Conservation (phyloP, 2,329 filamentous ascomycete species). For the Xylariaceae sp. region DNA sequence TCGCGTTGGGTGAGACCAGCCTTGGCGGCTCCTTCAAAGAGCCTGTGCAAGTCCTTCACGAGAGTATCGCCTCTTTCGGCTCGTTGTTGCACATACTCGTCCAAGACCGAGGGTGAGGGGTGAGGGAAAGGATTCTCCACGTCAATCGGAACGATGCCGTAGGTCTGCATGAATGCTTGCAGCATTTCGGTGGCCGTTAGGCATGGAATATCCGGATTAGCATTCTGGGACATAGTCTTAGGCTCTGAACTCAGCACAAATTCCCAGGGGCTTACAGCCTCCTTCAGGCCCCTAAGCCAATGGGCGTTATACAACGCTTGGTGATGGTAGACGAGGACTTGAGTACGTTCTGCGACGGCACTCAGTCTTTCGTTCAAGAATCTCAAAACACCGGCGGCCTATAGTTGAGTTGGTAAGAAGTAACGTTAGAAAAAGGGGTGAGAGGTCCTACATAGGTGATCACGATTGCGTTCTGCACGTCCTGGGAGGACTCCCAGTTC, state of each 20-base stretch:
- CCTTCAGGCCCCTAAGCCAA: neutral
- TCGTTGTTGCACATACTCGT: conserved; percentile 26
- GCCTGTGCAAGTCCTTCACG: conserved; percentile 24
- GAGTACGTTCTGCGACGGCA: conserved; percentile 13
- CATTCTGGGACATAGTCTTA: neutral
- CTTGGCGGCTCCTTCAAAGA: conserved; percentile 27
- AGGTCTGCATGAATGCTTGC: conserved; percentile 24
- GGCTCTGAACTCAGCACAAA: neutral
- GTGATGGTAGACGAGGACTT: conserved; percentile 15
- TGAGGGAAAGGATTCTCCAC: conserved; percentile 8
- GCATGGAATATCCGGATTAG: conserved; percentile 3
- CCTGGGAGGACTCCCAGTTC: conserved; percentile 8
- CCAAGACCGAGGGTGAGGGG: conserved; percentile 15
- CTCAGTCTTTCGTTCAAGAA: conserved; percentile 18
- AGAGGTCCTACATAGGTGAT: conserved; percentile 17
- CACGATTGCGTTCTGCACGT: conserved; percentile 8
- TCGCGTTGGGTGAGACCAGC: conserved; percentile 24
- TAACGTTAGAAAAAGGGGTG: neutral
- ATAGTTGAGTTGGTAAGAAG: conserved; percentile 4
- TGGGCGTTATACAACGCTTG: conserved; percentile 13
- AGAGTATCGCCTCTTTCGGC: conserved; percentile 26
- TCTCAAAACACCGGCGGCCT: conserved; percentile 12
- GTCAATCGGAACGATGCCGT: conserved; percentile 22
- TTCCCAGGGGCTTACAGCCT: neutral
- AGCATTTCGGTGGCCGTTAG: conserved; percentile 18